Evolutionary conservation across 2,329 filamentous ascomycete species (phyloP), one percentile per base, ranked within the genome.

Genomic region (Stemphylium vesicarium): DNA sequence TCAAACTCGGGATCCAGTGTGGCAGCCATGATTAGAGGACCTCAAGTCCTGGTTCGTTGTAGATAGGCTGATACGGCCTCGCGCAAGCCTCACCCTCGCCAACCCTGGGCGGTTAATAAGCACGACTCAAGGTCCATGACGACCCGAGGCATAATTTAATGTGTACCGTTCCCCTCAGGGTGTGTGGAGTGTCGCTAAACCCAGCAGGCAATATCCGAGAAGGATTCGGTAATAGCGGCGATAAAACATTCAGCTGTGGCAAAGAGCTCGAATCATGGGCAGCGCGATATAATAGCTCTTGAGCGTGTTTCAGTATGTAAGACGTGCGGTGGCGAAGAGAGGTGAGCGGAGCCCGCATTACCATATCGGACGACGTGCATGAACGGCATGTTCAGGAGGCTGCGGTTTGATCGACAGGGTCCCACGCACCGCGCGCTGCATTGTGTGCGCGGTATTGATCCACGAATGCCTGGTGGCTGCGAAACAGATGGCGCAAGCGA

Each of bases 401-500:
- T 54, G 33, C 15, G 22, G 51, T 54, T 43, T 54, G 51, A 54
- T 54, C 51, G 51, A 44, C 51, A 33, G 51, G 20, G 45, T 18
- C 42, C 29, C 39, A 53, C 50, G 31, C 48, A 36, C 36, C 26
- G 31, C 50, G 38, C 37, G 29, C 52, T 42, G 35, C 52, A 51
- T 32, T 49, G 42, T 33, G 51, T 50, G 56, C 44, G 32, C 52
- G 20, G 45, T 41, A 39, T 46, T 43, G 47, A 41, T 45, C 38
- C 47, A 56, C 44, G 53, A 46, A 35, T 53, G 44, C 53, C 40
- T 50, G 42, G 9, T 22, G 43, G 42, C 42, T 41, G 38, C 37
- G 53, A 56, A 56, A 56, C 47, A 52, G 22, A 52, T 52, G 40
- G 35, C 32, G 43, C 40, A 52, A 55, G 40, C 43, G 53, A 59